Percentiles rank a stretch among this genome's conserved stretches.
phyloP scores from a whole-genome alignment of 2,329 filamentous ascomycete species.

The Coniochaeta prunicola region DNA sequence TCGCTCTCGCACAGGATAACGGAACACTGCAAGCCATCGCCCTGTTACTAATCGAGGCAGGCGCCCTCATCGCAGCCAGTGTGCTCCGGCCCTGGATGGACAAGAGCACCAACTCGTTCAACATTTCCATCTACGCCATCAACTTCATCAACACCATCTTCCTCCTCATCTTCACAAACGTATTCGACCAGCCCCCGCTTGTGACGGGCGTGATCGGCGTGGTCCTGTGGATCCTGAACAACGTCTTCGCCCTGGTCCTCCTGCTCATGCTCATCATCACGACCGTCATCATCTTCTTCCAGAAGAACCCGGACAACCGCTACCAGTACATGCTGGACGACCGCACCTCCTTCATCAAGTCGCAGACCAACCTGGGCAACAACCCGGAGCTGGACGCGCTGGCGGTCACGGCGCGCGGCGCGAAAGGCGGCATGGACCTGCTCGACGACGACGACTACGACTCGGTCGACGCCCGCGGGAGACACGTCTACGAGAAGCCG shows the following conservation, averaged over 20 bases:
- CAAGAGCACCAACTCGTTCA: constrained; percentile 87
- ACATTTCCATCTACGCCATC: constrained; percentile 74
- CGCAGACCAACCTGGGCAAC: constrained; percentile 60
- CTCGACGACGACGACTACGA: not conserved
- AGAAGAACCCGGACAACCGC: constrained; percentile 79
- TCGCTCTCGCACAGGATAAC: constrained; percentile 63
- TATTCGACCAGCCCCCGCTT: constrained; percentile 70
- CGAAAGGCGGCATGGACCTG: not conserved
- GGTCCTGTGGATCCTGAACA: constrained; percentile 76
- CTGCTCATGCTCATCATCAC: constrained; percentile 71
- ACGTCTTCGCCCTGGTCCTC: constrained; percentile 67
- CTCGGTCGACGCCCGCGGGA: not conserved
- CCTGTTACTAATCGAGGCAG: constrained; percentile 68
- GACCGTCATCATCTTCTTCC: constrained; percentile 57
- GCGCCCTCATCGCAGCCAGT: constrained; percentile 62
- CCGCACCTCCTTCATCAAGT: constrained; percentile 86
- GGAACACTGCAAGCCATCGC: constrained; percentile 67
- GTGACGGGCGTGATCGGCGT: constrained; percentile 80
- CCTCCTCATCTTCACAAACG: constrained; percentile 71
- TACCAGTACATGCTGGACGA: constrained; percentile 90
- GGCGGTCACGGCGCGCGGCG: constrained; percentile 72
- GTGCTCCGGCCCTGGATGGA: constrained; percentile 88
- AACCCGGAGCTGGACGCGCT: constrained; percentile 78
- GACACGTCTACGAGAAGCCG: not conserved
- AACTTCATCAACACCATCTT: constrained; percentile 81